Percentiles rank a stretch among this genome's conserved stretches.
Conservation (phyloP, 2,329 filamentous ascomycete genomes). For the Pseudonectria foliicola region DNA sequence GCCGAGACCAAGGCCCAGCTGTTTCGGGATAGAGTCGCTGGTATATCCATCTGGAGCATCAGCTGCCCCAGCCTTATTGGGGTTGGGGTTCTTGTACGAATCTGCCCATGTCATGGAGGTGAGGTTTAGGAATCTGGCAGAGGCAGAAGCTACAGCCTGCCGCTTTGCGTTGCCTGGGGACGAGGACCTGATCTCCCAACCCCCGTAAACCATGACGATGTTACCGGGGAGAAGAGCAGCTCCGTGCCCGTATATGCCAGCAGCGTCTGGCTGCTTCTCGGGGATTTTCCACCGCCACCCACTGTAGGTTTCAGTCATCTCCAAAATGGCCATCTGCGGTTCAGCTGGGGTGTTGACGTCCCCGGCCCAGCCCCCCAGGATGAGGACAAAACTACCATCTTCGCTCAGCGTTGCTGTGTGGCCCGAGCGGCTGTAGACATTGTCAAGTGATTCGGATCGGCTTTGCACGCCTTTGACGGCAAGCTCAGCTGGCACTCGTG, state of each 20-base stretch:
- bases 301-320: slow-evolving; percentile 68
- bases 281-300: slow-evolving; percentile 68
- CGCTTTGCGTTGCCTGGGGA: slow-evolving; percentile 27
- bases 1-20: slow-evolving; percentile 57
- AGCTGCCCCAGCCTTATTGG: slow-evolving; percentile 8
- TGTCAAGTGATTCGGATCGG: slow-evolving; percentile 11
- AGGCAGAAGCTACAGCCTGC: slow-evolving; percentile 18
- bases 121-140: slow-evolving; percentile 47
- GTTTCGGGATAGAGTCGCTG: slow-evolving; percentile 16
- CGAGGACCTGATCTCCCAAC: slow-evolving; percentile 41
- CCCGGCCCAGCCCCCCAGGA: slow-evolving; percentile 91
- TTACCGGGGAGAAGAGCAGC: slow-evolving; percentile 58
- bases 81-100: slow-evolving; percentile 41
- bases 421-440: slow-evolving; percentile 75
- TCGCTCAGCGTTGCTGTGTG: slow-evolving; percentile 77
- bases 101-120: slow-evolving; percentile 48
- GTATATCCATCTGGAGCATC: slow-evolving; percentile 18
- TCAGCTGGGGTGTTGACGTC: slow-evolving; percentile 66
- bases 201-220: slow-evolving; percentile 61
- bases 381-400: slow-evolving; percentile 68
- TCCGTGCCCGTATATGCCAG: slow-evolving; percentile 56
- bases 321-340: slow-evolving; percentile 72
- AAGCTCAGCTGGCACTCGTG: slow-evolving; percentile 42
- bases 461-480: slow-evolving; percentile 31
- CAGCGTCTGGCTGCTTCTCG: slow-evolving; percentile 34